These are phyloP conservation scores for Aphanomyces stellatus DNA, from an alignment of 352 stramenopile genomes.

Conservation along the genomic window DNA sequence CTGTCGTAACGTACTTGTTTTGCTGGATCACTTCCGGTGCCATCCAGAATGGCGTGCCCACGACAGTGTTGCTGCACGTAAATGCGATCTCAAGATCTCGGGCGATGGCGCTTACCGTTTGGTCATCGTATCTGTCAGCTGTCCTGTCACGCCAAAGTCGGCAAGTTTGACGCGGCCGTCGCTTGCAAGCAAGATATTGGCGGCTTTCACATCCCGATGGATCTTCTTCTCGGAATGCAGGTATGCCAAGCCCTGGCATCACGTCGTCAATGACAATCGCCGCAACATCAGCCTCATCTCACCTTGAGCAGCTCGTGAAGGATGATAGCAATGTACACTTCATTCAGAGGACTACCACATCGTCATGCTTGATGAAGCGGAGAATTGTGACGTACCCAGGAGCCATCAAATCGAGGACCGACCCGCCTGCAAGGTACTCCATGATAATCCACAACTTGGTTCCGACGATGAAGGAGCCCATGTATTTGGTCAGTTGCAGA, in stretches of 20 bases:
- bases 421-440: conserved; percentile 89
- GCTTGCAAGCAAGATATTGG: conserved; percentile 72
- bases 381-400: conserved; percentile 30
- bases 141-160: conserved; percentile 85
- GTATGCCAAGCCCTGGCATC: conserved; percentile 56
- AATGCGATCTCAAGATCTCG: background rate
- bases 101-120: conserved; percentile 51
- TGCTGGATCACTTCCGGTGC: conserved; percentile 81
- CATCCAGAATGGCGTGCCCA: conserved; percentile 99
- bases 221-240: conserved; percentile 81
- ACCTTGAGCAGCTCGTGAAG: conserved; percentile 61
- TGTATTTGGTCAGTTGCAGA: conserved; percentile 85
- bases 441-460: conserved; percentile 90
- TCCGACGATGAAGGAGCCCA: conserved; percentile 75
- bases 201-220: conserved; percentile 76
- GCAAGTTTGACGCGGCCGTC: conserved; percentile 73
- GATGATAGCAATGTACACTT: conserved; percentile 79
- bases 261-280: background rate
- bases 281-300: background rate
- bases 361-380: background rate
- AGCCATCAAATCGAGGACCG: conserved; percentile 84
- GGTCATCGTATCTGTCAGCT: conserved; percentile 96
- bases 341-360: conserved; percentile 44
- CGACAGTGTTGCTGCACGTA: conserved; percentile 82
- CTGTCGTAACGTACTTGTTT: conserved; percentile 32